Conservation (phyloP, 352 stramenopile species). For the Phytophthora ramorum region DNA sequence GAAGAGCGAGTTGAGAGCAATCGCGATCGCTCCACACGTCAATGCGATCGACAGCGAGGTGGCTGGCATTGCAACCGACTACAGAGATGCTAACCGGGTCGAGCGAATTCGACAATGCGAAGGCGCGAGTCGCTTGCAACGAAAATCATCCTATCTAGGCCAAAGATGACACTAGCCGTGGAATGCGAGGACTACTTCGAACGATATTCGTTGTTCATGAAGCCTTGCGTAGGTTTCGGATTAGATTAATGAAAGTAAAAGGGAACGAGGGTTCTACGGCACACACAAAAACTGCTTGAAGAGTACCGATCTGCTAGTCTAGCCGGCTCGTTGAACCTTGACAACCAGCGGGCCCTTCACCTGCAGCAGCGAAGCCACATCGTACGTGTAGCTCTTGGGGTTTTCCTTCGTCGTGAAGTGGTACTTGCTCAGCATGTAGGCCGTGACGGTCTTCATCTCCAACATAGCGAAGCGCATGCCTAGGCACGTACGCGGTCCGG, state of each 20-base stretch:
- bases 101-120: slow-evolving; percentile 22
- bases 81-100: slow-evolving; percentile 10
- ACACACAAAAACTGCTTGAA: not conserved
- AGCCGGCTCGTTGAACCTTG: slow-evolving; percentile 37
- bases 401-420: slow-evolving; percentile 47
- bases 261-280: slow-evolving; percentile 3
- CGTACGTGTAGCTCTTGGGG: slow-evolving; percentile 52
- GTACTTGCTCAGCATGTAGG: slow-evolving; percentile 49
- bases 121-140: not conserved
- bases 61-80: slow-evolving; percentile 1
- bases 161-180: slow-evolving; percentile 8
- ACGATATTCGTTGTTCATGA: not conserved
- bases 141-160: not conserved
- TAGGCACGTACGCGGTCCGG: slow-evolving; percentile 39
- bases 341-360: slow-evolving; percentile 46
- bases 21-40: slow-evolving; percentile 14
- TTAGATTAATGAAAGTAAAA: slow-evolving; percentile 21
- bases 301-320: slow-evolving; percentile 4
- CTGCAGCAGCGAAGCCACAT: slow-evolving; percentile 35
- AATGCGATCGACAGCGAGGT: slow-evolving; percentile 18
- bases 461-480: slow-evolving; percentile 57
- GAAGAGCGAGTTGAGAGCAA: slow-evolving; percentile 29
- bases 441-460: slow-evolving; percentile 52
- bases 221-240: not conserved
- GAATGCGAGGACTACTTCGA: not conserved